Base-by-base conservation (phyloP, 148 eudicot genomes). In the Silene latifolia region DNA sequence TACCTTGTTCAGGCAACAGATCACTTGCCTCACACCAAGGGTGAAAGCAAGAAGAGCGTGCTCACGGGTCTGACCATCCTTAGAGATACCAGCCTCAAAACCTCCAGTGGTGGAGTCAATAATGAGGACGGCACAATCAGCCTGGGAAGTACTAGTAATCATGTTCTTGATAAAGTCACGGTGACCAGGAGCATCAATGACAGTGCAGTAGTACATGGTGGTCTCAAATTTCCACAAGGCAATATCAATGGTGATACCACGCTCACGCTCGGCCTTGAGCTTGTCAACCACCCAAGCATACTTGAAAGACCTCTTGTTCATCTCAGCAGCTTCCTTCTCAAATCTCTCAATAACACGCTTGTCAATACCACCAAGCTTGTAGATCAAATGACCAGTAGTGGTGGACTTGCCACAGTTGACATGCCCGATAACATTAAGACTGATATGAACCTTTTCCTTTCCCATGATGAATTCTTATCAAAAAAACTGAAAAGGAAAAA, bases 231-330 rank as follows among this genome's bases (percentile, higher is more conserved):
- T 83, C 88, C 86, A 86, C 85, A 86, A 48, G 25, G 88, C 88
- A 77, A 86, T 86, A 63, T 86, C 88, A 64, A 86, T 86, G 60
- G 88, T 86, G 35, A 83, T 83, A 74, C 88, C 88, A 83, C 88
- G 86, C 60, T 86, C 88, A 77, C 86, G 86, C 80, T 86, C 88
- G 0, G 88, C 88, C 85, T 86, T 86, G 4, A 83, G 85, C 74
- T 86, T 86, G 87, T 84, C 87, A 27, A 87, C 85, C 18, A 87
- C 89, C 89, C 89, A 87, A 0, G 89, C 89, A 35, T 84, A 87
- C 86, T 87, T 82, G 78, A 87, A 87, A 8, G 87, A 87, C 80
- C 89, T 84, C 84, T 87, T 87, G 87, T 87, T 87, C 89, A 87
- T 84, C 87, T 87, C 89, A 84, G 87, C 87, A 74, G 86, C 87